Evolutionary conservation across 2,329 filamentous ascomycete species (phyloP).

Genomic region (Aspergillus sp.): DNA sequence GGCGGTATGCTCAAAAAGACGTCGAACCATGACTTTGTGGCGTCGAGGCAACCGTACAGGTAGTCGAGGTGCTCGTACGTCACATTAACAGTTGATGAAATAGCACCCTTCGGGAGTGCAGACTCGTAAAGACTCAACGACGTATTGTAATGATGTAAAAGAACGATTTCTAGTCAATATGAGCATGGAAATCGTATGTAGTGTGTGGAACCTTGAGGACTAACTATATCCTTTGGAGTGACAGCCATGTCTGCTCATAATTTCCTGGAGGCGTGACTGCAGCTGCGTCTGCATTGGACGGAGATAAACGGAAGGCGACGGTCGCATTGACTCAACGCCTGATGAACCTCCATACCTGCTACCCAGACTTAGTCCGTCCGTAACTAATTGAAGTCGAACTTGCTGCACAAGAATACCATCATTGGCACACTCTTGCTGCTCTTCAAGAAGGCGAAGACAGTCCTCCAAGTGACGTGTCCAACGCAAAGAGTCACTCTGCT

Average conservation of each 20-base stretch:
- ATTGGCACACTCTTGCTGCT: slow-evolving; percentile 48
- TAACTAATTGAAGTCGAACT: slow-evolving; percentile 22
- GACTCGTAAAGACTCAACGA: slow-evolving; percentile 11
- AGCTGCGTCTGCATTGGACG: slow-evolving; percentile 11
- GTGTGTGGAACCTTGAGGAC: background rate
- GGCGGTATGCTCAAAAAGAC: slow-evolving; percentile 11
- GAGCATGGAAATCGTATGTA: background rate
- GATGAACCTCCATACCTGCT: background rate
- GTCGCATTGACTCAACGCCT: background rate
- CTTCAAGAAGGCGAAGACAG: slow-evolving; percentile 51
- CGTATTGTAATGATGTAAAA: slow-evolving; percentile 11
- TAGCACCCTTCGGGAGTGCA: background rate
- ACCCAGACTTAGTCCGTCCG: slow-evolving; percentile 3
- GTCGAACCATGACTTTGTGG: slow-evolving; percentile 16
- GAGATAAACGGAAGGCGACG: slow-evolving; percentile 9
- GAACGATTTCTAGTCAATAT: slow-evolving; percentile 1
- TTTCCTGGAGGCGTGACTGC: background rate
- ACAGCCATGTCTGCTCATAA: background rate
- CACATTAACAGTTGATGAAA: background rate
- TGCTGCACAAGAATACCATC: slow-evolving; percentile 51
- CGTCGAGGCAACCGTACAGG: slow-evolving; percentile 12
- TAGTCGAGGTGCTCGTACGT: slow-evolving; percentile 3
- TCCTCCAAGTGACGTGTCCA: slow-evolving; percentile 64
- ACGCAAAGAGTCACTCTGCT: slow-evolving; percentile 52
- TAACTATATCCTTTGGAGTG: slow-evolving; percentile 3